Evolutionary conservation across 805 yeast species (phyloP).

Genomic region (Candida dajiaensis): DNA sequence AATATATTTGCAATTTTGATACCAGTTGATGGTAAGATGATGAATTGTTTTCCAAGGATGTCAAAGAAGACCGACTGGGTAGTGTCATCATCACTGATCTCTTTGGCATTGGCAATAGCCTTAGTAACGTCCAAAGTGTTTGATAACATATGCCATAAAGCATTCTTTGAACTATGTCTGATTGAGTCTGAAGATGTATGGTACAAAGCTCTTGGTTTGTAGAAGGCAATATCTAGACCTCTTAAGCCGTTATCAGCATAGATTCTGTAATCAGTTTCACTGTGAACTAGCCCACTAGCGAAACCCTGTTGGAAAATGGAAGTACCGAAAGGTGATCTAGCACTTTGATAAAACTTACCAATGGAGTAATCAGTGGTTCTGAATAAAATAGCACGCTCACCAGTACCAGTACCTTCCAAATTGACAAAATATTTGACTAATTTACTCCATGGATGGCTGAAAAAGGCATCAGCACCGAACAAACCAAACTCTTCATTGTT

Average conservation of each 20-base stretch:
- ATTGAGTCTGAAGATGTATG: conserved; percentile 76
- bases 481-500: conserved; percentile 88
- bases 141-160: conserved; percentile 82
- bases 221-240: conserved; percentile 89
- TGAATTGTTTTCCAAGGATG: conserved; percentile 50
- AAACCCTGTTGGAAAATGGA: conserved; percentile 85
- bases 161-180: conserved; percentile 52
- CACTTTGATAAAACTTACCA: conserved; percentile 49
- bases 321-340: conserved; percentile 65
- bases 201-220: conserved; percentile 74
- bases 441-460: conserved; percentile 66
- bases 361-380: conserved; percentile 78
- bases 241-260: conserved; percentile 63
- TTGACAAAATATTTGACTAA: conserved; percentile 64
- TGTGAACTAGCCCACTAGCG: conserved; percentile 58
- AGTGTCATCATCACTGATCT: conserved; percentile 25
- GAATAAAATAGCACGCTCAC: conserved; percentile 68
- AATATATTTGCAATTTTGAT: conserved; percentile 48
- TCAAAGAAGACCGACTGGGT: conserved; percentile 60
- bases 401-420: conserved; percentile 90
- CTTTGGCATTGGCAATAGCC: conserved; percentile 37
- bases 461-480: conserved; percentile 71
- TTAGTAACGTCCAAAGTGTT: conserved; percentile 56
- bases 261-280: conserved; percentile 83
- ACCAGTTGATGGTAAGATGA: conserved; percentile 43